Evolutionary conservation across 164 flowering plant genomes (phyloP), one percentile per base, ranked within the genome.

Genomic region (Hamamelis virginiana): DNA sequence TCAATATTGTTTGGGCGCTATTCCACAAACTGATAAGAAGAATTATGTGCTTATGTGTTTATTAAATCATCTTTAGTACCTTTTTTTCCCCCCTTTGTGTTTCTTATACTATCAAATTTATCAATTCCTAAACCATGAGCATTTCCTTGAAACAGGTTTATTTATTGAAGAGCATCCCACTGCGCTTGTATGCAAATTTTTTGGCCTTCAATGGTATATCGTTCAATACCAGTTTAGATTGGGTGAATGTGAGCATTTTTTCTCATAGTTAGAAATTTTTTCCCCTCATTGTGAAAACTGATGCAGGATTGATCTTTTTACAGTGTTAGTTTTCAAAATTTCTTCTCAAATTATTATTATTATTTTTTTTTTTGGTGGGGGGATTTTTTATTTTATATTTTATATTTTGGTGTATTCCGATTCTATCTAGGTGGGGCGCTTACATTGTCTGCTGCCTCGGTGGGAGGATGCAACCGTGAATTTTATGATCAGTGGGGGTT

Each of bases 371-470:
- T 50, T 12, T 71, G 73, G 64, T 52, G 56, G 8, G 59, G 52
- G n/a, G n/a, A n/a, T n/a, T n/a, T n/a, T n/a, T n/a, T n/a, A n/a
- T n/a, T n/a, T n/a, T n/a, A n/a, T n/a, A n/a, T n/a, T n/a, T n/a
- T n/a, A n/a, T n/a, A n/a, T n/a, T n/a, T n/a, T n/a, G n/a, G n/a
- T n/a, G n/a, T n/a, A n/a, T n/a, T n/a, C n/a, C n/a, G n/a, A n/a
- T n/a, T 16, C 38, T 52, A n/a, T 62, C 18, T 70, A 91, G 99
- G 75, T 91, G 26, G 96, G 96, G 6, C 91, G 97, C 52, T 81
- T 95, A 74, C 99, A 91, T 80, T 95, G 99, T 71, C 82, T 86
- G 18, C 78, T 81, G 27, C 99, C 97, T 48, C 90, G 99, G 99
- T 95, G 99, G 99, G 89, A 78, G 62, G 97, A 91, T 77, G 91